These are phyloP conservation scores for Beauveria medogensis DNA, from an alignment of 2,329 filamentous ascomycete genomes.

Conservation along the genomic window DNA sequence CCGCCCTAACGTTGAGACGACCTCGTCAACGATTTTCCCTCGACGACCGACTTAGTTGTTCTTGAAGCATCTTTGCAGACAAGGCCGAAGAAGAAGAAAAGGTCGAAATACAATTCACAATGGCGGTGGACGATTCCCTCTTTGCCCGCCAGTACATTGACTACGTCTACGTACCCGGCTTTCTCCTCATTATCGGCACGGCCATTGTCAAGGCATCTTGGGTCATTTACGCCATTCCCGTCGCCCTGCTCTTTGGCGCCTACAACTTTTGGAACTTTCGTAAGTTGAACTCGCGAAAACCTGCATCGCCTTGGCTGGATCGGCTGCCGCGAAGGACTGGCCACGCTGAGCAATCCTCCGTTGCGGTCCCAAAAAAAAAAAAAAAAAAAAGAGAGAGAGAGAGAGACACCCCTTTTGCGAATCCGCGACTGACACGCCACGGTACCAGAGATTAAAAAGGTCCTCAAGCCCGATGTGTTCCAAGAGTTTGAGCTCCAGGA, in stretches of 20 bases:
- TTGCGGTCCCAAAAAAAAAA: neutral
- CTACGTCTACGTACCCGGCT: conserved; percentile 77
- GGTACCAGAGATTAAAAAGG: conserved; percentile 60
- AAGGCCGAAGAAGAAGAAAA: neutral
- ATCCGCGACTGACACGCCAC: conserved; percentile 5
- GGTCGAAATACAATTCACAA: neutral
- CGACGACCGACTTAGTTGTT: neutral
- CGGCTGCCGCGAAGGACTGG: neutral
- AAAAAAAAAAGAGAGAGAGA: no score
- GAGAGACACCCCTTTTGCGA: neutral
- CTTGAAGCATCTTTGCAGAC: neutral
- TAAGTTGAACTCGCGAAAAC: conserved; percentile 36
- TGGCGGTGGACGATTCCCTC: conserved; percentile 23
- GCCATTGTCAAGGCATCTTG: conserved; percentile 73
- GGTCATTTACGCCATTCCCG: conserved; percentile 58
- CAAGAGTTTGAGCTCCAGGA: conserved; percentile 89
- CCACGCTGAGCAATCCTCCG: no score
- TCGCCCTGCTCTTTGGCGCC: conserved; percentile 58
- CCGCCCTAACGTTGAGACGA: neutral
- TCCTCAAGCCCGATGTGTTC: conserved; percentile 80
- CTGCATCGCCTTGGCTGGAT: neutral
- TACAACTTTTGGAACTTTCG: conserved; percentile 65
- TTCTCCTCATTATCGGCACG: conserved; percentile 66
- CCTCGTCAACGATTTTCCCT: neutral
- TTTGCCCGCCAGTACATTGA: conserved; percentile 59